Conservation (phyloP, 1,284 basidiomycete species). For the Ustilago crameri region DNA sequence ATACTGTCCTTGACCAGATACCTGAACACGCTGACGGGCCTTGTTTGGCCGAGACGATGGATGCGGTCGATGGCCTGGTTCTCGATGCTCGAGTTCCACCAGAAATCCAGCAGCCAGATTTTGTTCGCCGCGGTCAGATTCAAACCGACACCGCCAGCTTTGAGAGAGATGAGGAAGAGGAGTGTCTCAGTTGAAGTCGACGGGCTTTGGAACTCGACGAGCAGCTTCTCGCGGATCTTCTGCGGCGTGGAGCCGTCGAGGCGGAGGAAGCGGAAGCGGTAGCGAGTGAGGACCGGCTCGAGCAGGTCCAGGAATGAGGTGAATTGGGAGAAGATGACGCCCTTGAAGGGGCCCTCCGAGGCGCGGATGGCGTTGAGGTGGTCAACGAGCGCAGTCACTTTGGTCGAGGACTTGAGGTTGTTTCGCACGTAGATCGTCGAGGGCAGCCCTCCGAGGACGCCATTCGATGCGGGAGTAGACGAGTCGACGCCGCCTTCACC, state of each 20-base stretch:
- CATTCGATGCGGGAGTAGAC: background rate
- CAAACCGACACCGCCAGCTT: conserved; percentile 89
- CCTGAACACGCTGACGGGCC: conserved; percentile 87
- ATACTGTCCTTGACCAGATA: conserved; percentile 94
- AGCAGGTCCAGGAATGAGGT: conserved; percentile 69
- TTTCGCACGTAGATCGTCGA: conserved; percentile 71
- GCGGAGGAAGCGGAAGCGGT: conserved; percentile 52
- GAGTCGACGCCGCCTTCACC: background rate
- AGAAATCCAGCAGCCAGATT: conserved; percentile 65
- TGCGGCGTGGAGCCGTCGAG: conserved; percentile 94
- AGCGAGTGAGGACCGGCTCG: conserved; percentile 49
- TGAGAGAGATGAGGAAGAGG: conserved; percentile 87
- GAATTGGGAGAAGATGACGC: conserved; percentile 69
- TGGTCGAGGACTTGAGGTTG: conserved; percentile 87
- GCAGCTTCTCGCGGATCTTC: conserved; percentile 80
- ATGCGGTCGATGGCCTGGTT: conserved; percentile 77
- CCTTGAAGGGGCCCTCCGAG: conserved; percentile 70
- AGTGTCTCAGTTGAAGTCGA: conserved; percentile 77
- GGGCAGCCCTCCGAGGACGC: background rate
- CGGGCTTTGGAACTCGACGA: conserved; percentile 80
- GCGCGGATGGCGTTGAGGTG: conserved; percentile 74
- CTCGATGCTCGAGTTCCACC: conserved; percentile 71
- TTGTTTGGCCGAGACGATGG: conserved; percentile 86
- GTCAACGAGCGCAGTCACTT: conserved; percentile 79
- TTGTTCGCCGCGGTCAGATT: conserved; percentile 65